Evolutionary conservation across 2,329 filamentous ascomycete genomes (phyloP).

Genomic region (Xylaria sp.): DNA sequence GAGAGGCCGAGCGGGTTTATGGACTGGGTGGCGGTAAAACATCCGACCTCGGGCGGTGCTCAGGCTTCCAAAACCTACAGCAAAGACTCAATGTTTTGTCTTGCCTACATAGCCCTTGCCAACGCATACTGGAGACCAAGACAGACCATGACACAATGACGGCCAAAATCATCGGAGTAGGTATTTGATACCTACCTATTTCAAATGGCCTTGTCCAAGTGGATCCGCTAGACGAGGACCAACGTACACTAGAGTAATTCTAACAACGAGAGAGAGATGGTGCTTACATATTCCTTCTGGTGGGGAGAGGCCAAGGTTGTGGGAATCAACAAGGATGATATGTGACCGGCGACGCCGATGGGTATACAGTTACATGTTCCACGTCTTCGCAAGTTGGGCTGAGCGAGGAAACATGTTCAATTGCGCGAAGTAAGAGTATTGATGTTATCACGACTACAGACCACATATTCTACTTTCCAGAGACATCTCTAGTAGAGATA

Average conservation of each 20-base stretch:
- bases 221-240: not conserved
- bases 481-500: slow-evolving; percentile 1
- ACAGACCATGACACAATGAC: not conserved
- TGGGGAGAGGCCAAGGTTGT: not conserved
- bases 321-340: not conserved
- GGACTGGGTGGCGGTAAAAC: not conserved
- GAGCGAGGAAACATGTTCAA: not conserved
- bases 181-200: slow-evolving; percentile 5
- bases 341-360: not conserved
- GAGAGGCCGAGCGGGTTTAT: not conserved
- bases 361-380: not conserved
- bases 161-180: not conserved
- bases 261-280: not conserved
- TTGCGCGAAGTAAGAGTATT: not conserved
- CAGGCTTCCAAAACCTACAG: not conserved
- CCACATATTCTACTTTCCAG: not conserved
- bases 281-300: not conserved
- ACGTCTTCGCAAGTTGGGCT: not conserved
- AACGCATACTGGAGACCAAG: not conserved
- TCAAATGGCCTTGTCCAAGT: not conserved
- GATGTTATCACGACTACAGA: not conserved
- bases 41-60: too few species aligned
- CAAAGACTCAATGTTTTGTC: not conserved
- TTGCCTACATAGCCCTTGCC: not conserved
- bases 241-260: not conserved